Evolutionary conservation across 441 rosid species (phyloP).

Genomic region (Melastoma candidum): DNA sequence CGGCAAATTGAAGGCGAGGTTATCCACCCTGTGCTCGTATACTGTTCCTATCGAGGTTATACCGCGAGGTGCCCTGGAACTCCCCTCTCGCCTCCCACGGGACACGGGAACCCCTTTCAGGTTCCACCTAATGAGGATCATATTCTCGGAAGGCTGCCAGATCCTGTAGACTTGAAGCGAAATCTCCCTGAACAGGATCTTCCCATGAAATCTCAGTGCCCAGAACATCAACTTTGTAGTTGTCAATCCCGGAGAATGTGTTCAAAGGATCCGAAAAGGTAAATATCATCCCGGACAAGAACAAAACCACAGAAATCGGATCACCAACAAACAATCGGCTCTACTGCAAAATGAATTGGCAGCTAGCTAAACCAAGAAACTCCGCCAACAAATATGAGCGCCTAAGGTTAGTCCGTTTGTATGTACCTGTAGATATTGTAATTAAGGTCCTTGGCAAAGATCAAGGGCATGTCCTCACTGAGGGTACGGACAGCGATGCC

Average conservation of each 20-base stretch:
- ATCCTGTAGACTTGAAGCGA: constrained; percentile 66
- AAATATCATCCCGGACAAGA: constrained; percentile 61
- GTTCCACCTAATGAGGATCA: constrained; percentile 84
- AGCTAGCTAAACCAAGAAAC: no score
- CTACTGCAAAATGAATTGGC: no score
- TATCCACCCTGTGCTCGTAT: constrained; percentile 87
- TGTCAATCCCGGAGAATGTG: constrained; percentile 67
- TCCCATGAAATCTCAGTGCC: constrained; percentile 87
- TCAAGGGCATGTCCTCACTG: constrained; percentile 72
- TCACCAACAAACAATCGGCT: no score
- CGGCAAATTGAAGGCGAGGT: constrained; percentile 87
- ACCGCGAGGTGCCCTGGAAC: constrained; percentile 88
- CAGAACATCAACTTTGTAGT: constrained; percentile 76
- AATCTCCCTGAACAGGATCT: constrained; percentile 70
- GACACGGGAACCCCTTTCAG: constrained; percentile 74
- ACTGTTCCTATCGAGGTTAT: constrained; percentile 85
- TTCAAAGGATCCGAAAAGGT: constrained; percentile 78
- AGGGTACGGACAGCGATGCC: constrained; percentile 88
- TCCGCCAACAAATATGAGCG: no score
- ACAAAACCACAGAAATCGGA: background rate
- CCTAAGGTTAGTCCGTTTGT: no score
- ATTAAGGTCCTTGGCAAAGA: constrained; percentile 67
- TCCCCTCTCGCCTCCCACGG: constrained; percentile 96
- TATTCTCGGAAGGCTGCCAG: constrained; percentile 96
- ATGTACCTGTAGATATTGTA: constrained; percentile 70